These are phyloP conservation scores for Lunasporangiospora selenospora DNA, from an alignment of 192 early-diverging fungal genomes.

Conservation along the genomic window DNA sequence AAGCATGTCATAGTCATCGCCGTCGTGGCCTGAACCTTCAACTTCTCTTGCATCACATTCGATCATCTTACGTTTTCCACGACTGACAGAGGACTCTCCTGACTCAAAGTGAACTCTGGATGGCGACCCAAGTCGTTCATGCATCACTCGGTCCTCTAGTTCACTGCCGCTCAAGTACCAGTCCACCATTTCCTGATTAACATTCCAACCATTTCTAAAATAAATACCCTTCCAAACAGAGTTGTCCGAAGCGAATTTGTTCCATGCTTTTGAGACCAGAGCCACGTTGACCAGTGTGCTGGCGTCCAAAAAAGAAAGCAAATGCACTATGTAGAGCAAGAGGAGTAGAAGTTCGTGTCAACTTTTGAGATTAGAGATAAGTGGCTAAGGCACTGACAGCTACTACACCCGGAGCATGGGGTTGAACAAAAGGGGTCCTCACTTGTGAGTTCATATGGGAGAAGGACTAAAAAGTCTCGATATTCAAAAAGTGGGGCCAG, in stretches of 20 bases:
- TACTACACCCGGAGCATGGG: no score
- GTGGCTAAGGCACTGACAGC: no score
- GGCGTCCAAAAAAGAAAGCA: conserved; percentile 60
- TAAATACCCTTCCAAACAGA: conserved; percentile 67
- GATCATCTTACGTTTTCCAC: conserved; percentile 41
- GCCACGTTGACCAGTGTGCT: conserved; percentile 52
- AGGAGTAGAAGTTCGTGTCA: not conserved
- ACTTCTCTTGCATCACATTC: conserved; percentile 16
- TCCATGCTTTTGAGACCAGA: conserved; percentile 66
- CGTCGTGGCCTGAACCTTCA: not conserved
- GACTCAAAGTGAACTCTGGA: conserved; percentile 8
- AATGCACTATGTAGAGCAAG: conserved; percentile 25
- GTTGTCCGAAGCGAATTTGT: conserved; percentile 64
- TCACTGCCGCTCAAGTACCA: conserved; percentile 35
- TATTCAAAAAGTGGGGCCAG: conserved; percentile 30
- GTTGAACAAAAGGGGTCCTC: not conserved
- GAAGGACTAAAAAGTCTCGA: conserved; percentile 36
- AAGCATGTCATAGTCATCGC: conserved; percentile 10
- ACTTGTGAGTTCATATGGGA: conserved; percentile 43
- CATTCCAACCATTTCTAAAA: conserved; percentile 46
- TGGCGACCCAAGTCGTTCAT: not conserved
- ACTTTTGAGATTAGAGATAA: no score
- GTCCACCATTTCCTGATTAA: conserved; percentile 46
- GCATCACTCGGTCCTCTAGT: conserved; percentile 6
- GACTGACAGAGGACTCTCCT: not conserved